phyloP scores from a whole-genome alignment of 2,329 filamentous ascomycete species.

The Huntiella omanensis region DNA sequence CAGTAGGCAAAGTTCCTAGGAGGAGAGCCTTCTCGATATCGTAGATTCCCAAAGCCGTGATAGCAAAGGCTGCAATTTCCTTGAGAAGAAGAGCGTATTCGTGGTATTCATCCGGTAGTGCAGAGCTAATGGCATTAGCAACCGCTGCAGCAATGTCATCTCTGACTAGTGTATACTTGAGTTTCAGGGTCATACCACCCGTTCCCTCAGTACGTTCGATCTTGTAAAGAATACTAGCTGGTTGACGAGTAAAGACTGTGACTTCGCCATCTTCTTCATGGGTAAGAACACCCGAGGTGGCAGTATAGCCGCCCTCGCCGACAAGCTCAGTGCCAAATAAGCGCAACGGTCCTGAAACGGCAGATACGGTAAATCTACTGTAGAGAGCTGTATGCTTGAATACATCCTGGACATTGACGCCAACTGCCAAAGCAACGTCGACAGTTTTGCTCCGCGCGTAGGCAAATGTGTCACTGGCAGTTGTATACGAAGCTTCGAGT shows the following conservation, averaged over 20 bases:
- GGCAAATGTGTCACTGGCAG: slow-evolving; percentile 43
- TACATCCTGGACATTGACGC: slow-evolving; percentile 90
- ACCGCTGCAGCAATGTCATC: slow-evolving; percentile 46
- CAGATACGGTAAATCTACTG: slow-evolving; percentile 80
- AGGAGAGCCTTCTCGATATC: slow-evolving; percentile 39
- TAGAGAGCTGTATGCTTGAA: slow-evolving; percentile 73
- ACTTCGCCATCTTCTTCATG: slow-evolving; percentile 29
- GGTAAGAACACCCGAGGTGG: slow-evolving; percentile 32
- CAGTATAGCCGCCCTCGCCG: slow-evolving; percentile 34
- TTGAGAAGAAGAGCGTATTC: slow-evolving; percentile 29
- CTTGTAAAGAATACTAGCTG: slow-evolving; percentile 63
- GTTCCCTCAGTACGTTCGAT: slow-evolving; percentile 36
- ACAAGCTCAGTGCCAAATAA: background rate
- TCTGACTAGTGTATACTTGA: slow-evolving; percentile 60
- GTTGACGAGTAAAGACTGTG: slow-evolving; percentile 57
- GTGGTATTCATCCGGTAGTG: slow-evolving; percentile 22
- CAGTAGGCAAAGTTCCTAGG: slow-evolving; percentile 20
- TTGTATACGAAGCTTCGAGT: slow-evolving; percentile 59
- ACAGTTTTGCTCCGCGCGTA: slow-evolving; percentile 42
- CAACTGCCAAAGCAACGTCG: slow-evolving; percentile 60
- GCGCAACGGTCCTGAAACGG: slow-evolving; percentile 26
- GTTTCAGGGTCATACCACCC: slow-evolving; percentile 41
- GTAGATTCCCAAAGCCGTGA: slow-evolving; percentile 24
- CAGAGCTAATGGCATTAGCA: slow-evolving; percentile 22
- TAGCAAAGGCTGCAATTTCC: slow-evolving; percentile 26